A percentile compares a stretch with the other conserved stretches of the same genome.
phyloP scores from a whole-genome alignment of 2,329 filamentous ascomycete genomes.

The Penicillium sp. region DNA sequence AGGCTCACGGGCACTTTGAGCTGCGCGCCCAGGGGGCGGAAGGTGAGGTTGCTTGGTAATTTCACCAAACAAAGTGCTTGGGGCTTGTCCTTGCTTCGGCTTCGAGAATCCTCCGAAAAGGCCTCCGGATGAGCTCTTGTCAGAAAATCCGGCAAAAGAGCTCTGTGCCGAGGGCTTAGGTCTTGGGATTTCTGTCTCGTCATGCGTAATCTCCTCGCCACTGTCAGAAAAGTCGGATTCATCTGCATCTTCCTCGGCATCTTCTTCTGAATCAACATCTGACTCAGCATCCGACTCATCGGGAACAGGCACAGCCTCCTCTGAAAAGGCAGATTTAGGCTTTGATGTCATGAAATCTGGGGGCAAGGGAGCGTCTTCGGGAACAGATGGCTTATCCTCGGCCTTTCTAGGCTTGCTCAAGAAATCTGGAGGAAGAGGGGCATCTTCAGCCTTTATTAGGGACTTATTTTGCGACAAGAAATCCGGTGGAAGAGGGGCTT shows the following conservation, averaged over 20 bases:
- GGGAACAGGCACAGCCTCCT: constrained; percentile 32
- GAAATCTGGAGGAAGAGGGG: constrained; percentile 28
- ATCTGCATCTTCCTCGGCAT: constrained; percentile 28
- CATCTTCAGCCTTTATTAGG: constrained; percentile 18
- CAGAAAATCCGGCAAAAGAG: constrained; percentile 43
- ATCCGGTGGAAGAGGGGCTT: constrained; percentile 2
- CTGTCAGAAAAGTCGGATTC: constrained; percentile 49
- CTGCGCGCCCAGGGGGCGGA: constrained; percentile 36
- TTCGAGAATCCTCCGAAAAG: constrained; percentile 42
- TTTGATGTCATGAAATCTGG: background rate
- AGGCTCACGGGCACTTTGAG: constrained; percentile 33
- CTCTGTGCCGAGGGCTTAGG: constrained; percentile 46
- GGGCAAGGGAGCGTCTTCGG: background rate
- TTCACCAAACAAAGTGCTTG: constrained; percentile 47
- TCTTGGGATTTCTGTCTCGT: constrained; percentile 36
- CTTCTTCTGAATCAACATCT: constrained; percentile 17
- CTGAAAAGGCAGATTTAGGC: constrained; percentile 22
- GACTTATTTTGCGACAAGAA: constrained; percentile 19
- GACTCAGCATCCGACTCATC: constrained; percentile 38
- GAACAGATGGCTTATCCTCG: background rate
- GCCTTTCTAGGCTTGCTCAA: constrained; percentile 12
- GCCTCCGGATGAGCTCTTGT: constrained; percentile 40
- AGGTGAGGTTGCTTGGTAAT: constrained; percentile 39
- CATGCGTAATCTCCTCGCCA: constrained; percentile 48
- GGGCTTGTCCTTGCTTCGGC: constrained; percentile 25